phyloP scores from a whole-genome alignment of 83 land plant genomes.

The Isoetes engelmannii region DNA sequence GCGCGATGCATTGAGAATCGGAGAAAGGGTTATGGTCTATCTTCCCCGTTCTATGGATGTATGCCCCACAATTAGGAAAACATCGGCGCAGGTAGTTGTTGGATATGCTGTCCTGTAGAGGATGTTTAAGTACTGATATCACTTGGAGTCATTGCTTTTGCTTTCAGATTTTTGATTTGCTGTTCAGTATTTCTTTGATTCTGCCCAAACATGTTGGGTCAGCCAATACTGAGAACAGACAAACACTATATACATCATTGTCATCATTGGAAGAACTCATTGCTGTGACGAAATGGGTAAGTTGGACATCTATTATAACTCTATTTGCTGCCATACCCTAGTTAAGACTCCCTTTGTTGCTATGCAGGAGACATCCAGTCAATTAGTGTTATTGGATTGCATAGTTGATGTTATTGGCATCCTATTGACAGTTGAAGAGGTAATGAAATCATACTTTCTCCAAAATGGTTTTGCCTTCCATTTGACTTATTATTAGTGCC shows the following conservation, averaged over 20 bases:
- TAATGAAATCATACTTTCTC: conserved; percentile 9
- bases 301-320: conserved; percentile 1
- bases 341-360: not conserved
- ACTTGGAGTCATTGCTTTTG: not conserved
- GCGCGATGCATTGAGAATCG: conserved; percentile 74
- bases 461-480: too few relatives aligned
- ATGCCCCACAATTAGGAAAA: conserved; percentile 55
- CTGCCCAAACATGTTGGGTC: conserved; percentile 67
- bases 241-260: conserved; percentile 65
- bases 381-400: conserved; percentile 59
- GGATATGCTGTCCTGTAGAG: not conserved
- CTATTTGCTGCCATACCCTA: too few relatives aligned
- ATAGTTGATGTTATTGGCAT: conserved; percentile 64
- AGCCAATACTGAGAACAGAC: conserved; percentile 43
- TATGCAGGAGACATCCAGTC: conserved; percentile 70
- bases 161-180: conserved; percentile 69
- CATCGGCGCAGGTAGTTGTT: conserved; percentile 61
- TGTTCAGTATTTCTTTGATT: conserved; percentile 75
- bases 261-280: conserved; percentile 86
- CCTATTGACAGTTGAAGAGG: conserved; percentile 74
- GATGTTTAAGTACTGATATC: not conserved
- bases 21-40: conserved; percentile 75
- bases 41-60: conserved; percentile 94
- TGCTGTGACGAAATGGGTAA: conserved; percentile 81
- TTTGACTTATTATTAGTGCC: too few relatives aligned